Percentiles rank a stretch among this genome's conserved stretches.
Evolutionary conservation across 331 rosid genomes (phyloP).

Genomic region (Rhamnella rubrinervis): DNA sequence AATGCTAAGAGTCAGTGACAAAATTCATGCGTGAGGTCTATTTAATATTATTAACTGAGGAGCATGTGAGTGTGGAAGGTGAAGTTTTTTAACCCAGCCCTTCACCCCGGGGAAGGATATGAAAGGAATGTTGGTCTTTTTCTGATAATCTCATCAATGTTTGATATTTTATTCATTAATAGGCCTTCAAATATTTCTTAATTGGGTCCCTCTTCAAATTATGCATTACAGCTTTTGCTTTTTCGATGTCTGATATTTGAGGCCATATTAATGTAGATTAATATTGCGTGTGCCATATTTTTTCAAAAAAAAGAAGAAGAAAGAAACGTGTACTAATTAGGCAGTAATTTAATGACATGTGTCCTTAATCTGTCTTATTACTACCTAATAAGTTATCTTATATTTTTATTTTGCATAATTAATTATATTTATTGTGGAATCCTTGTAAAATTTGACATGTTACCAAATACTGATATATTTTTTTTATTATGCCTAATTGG

Average conservation of each 20-base stretch:
- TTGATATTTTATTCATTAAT: not conserved
- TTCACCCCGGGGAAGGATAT: not conserved
- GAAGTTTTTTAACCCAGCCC: constrained; percentile 14
- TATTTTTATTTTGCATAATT: constrained; percentile 5
- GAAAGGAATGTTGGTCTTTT: not conserved
- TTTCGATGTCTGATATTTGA: not conserved
- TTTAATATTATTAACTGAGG: no score
- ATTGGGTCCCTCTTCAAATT: constrained; percentile 8
- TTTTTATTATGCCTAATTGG: not conserved
- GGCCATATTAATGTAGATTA: not conserved
- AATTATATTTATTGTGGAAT: constrained; percentile 9
- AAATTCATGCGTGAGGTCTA: no score
- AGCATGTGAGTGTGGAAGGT: not conserved
- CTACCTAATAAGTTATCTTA: constrained; percentile 15
- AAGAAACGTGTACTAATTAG: not conserved
- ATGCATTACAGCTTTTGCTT: constrained; percentile 5
- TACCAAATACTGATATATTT: constrained; percentile 24
- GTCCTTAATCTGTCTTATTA: constrained; percentile 1
- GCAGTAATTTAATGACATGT: constrained; percentile 7
- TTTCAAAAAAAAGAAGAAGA: not conserved
- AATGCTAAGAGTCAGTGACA: not conserved
- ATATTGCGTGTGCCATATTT: not conserved
- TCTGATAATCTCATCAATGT: not conserved
- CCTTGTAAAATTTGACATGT: constrained; percentile 20
- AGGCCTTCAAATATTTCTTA: not conserved